These are phyloP conservation scores for Aplosporella prunicola DNA, from an alignment of 2,329 filamentous ascomycete species.

Conservation along the genomic window DNA sequence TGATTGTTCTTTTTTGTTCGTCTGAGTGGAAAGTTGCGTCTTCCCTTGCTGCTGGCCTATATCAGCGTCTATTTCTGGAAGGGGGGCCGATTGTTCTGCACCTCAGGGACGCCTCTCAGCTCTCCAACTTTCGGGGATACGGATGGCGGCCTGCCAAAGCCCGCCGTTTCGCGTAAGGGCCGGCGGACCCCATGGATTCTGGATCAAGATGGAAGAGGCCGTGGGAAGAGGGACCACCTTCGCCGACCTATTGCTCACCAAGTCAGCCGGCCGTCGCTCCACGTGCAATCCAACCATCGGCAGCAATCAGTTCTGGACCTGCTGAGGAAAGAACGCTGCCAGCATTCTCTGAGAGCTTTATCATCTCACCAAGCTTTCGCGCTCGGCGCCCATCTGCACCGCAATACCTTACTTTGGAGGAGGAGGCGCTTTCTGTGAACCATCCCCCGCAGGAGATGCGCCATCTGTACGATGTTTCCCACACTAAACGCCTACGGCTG, in stretches of 20 bases:
- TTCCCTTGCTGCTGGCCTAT: too few relatives aligned
- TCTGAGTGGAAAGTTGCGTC: too few relatives aligned
- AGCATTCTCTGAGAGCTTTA: background rate
- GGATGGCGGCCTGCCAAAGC: slow-evolving; percentile 20
- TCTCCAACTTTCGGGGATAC: too few relatives aligned
- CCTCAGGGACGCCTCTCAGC: too few relatives aligned
- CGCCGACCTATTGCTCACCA: too few relatives aligned
- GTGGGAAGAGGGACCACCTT: slow-evolving; percentile 20
- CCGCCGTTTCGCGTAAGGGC: slow-evolving; percentile 14
- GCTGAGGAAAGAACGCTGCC: too few relatives aligned
- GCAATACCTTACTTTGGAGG: slow-evolving; percentile 1
- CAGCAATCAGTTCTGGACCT: too few relatives aligned
- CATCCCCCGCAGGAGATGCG: background rate
- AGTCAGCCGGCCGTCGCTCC: too few relatives aligned
- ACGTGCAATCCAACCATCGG: too few relatives aligned
- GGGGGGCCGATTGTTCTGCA: too few relatives aligned
- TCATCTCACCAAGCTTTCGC: background rate
- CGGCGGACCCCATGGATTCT: slow-evolving; percentile 22
- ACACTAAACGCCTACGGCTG: slow-evolving; percentile 5
- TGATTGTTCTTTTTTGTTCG: too few relatives aligned
- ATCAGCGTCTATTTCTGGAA: too few relatives aligned
- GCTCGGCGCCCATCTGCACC: background rate
- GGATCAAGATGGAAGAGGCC: slow-evolving; percentile 21
- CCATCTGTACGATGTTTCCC: slow-evolving; percentile 2
- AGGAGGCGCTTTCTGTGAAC: background rate